phyloP scores from a whole-genome alignment of 2,329 filamentous ascomycete species.

The Sporothrix inflata region DNA sequence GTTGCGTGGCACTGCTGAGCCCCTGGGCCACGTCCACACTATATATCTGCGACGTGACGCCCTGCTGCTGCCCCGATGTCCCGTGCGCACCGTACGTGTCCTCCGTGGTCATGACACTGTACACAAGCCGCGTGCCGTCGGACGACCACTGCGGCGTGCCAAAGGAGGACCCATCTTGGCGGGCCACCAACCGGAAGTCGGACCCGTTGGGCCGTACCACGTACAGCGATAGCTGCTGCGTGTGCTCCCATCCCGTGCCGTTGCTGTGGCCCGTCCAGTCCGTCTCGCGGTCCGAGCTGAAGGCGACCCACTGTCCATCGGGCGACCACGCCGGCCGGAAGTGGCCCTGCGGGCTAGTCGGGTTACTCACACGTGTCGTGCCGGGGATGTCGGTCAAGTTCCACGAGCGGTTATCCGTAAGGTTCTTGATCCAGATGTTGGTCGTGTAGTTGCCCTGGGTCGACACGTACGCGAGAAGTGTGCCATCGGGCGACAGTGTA shows the following conservation, averaged over 20 bases:
- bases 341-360: not conserved
- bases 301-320: not conserved
- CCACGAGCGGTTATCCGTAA: not conserved
- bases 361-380: not conserved
- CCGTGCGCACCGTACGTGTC: not conserved
- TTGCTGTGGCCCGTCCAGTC: constrained; percentile 14
- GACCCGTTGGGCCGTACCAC: not conserved
- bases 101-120: not conserved
- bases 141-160: constrained; percentile 9
- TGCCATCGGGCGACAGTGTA: not conserved
- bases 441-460: constrained; percentile 1
- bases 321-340: constrained; percentile 13
- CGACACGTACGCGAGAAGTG: not conserved
- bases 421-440: not conserved
- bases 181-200: not conserved
- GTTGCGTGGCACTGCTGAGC: not conserved
- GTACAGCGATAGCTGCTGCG: not conserved
- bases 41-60: constrained; percentile 1
- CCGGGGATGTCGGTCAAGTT: not conserved
- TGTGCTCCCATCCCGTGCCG: constrained; percentile 10
- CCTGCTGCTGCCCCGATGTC: not conserved
- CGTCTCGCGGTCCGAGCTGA: not conserved
- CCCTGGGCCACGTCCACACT: not conserved
- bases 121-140: constrained; percentile 1
- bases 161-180: not conserved